Evolutionary conservation across 2,329 filamentous ascomycete genomes (phyloP), one percentile per base, ranked within the genome.

Genomic region (Pseudogymnoascus sp.): DNA sequence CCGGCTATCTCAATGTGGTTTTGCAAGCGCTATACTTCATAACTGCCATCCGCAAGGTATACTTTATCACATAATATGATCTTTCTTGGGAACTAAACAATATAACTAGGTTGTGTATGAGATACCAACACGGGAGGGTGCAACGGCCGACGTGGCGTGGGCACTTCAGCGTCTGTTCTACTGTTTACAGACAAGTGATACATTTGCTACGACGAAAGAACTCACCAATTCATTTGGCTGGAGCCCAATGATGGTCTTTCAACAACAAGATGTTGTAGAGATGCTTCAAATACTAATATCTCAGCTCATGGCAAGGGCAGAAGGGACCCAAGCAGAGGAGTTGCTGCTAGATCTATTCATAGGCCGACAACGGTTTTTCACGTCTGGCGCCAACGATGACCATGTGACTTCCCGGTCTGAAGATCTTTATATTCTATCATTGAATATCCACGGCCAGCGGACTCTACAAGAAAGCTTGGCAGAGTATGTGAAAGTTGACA

Each of bases 251-350:
- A 93, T 97, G 72, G 96, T 97, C 61, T 99, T 99, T 70, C 93
- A 97, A 77, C 95, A 99, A 74, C 95, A 99, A 75, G 95, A 99
- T 76, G 95, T 99, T 6, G 95, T 99, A 74, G 95, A 99, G 74
- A 80, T 99, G 37, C 97, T 93, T 33, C 86, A 95, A 63, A 96
- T 97, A 74, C 81, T 99, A 66, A 97, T 99, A 89, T 95, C 99
- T 76, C 88, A 90, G 64, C 88, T 99, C 77, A 95, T 99, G 73
- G 89, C 95, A 71, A 93, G 90, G 73, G 97, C 99, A 95, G 97
- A 99, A 77, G 93, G 91, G 49, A 97, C 95, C 1, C 86, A 89
- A 59, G 90, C 91, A 11, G 91, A 97, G 73, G 95, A 93, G 68
- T 89, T 92, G 2, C 81, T 99, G 5, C 87, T 92, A 1, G 87